These are phyloP conservation scores for Stephanocyclus meneghinianus DNA, from an alignment of 352 stramenopile species.

Conservation along the genomic window DNA sequence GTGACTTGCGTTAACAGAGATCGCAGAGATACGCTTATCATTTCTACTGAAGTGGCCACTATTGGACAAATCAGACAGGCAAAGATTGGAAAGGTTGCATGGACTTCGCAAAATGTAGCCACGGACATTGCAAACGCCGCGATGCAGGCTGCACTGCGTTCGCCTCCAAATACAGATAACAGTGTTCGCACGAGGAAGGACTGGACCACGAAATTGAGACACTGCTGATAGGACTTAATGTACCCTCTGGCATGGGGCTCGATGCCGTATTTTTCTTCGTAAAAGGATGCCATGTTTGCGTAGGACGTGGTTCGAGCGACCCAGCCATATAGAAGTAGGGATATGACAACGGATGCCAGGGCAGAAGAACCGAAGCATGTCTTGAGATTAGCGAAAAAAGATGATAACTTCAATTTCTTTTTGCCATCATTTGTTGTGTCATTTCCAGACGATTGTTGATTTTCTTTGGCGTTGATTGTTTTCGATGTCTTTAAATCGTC, in stretches of 20 bases:
- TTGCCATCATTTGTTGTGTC: conserved; percentile 13
- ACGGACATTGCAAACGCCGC: conserved; percentile 47
- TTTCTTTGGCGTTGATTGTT: not conserved
- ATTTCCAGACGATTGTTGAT: not conserved
- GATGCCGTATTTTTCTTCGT: conserved; percentile 76
- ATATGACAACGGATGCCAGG: conserved; percentile 59
- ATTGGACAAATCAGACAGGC: conserved; percentile 51
- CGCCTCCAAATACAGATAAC: conserved; percentile 48
- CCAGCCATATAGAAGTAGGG: conserved; percentile 61
- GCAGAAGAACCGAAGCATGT: conserved; percentile 51
- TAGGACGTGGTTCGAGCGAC: conserved; percentile 63
- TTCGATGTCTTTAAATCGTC: conserved; percentile 20
- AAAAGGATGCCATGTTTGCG: conserved; percentile 66
- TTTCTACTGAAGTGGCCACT: conserved; percentile 50
- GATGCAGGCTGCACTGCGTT: conserved; percentile 45
- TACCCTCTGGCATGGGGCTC: conserved; percentile 72
- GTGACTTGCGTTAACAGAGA: conserved; percentile 65
- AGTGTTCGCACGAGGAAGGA: conserved; percentile 54
- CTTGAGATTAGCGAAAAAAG: conserved; percentile 58
- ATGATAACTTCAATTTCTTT: conserved; percentile 33
- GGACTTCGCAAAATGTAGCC: conserved; percentile 52
- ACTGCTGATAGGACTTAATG: conserved; percentile 67
- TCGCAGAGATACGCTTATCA: conserved; percentile 59
- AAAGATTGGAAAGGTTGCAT: conserved; percentile 58
- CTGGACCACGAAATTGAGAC: conserved; percentile 63